These are phyloP conservation scores for Kwoniella newhampshirensis DNA, from an alignment of 768 basidiomycete species.

Conservation along the genomic window DNA sequence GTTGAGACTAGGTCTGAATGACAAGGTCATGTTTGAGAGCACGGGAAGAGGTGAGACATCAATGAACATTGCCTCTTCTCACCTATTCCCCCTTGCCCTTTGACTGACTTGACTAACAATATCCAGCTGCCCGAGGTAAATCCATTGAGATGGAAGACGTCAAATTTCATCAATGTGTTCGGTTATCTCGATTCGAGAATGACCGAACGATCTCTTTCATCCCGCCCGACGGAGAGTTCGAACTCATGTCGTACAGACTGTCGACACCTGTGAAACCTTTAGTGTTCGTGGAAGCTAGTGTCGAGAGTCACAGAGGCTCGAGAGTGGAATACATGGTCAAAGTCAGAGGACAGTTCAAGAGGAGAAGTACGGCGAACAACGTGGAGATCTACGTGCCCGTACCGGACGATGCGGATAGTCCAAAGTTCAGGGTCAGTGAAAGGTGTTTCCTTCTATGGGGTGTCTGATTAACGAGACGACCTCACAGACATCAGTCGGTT, in stretches of 20 bases:
- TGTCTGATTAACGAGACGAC: constrained; percentile 1
- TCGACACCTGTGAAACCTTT: constrained; percentile 95
- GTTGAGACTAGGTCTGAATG: constrained; percentile 88
- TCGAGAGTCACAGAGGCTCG: constrained; percentile 91
- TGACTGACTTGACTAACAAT: neutral
- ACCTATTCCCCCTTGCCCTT: too few relatives aligned
- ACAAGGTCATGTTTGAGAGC: constrained; percentile 99
- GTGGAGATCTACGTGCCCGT: constrained; percentile 99
- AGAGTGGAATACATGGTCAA: constrained; percentile 94
- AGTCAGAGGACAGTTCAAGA: constrained; percentile 92
- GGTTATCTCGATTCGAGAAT: constrained; percentile 93
- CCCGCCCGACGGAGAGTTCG: constrained; percentile 97
- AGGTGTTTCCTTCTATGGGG: neutral
- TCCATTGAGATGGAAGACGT: constrained; percentile 99
- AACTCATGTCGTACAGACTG: constrained; percentile 96
- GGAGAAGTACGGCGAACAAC: constrained; percentile 93
- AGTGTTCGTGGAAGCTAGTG: constrained; percentile 94
- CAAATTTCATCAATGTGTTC: constrained; percentile 99
- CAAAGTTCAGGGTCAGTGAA: constrained; percentile 81
- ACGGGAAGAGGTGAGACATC: constrained; percentile 92
- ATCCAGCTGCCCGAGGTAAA: constrained; percentile 81
- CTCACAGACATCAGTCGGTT: constrained; percentile 82
- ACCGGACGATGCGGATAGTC: constrained; percentile 96
- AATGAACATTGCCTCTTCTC: too few relatives aligned
- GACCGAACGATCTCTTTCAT: constrained; percentile 99